phyloP scores from a whole-genome alignment of 345 rosid genomes.

The Excoecaria cochinchinensis region DNA sequence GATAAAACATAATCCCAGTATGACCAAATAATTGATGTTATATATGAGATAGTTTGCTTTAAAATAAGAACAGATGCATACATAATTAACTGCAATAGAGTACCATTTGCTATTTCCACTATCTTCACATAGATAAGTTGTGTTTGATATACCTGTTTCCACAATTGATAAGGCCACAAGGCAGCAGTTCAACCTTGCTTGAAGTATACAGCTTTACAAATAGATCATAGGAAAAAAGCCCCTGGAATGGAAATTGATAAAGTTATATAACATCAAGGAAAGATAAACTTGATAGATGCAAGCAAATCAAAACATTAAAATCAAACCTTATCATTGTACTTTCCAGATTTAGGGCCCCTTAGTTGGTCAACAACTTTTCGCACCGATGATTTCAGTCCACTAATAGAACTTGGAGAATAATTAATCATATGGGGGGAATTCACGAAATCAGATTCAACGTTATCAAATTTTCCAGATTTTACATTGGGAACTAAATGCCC shows the following conservation, averaged over 20 bases:
- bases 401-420: constrained; percentile 40
- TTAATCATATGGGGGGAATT: constrained; percentile 25
- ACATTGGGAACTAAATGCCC: constrained; percentile 34
- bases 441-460: constrained; percentile 33
- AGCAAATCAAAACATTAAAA: constrained; percentile 15
- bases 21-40: neutral
- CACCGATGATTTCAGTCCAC: constrained; percentile 59
- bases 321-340: constrained; percentile 62
- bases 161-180: constrained; percentile 84
- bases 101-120: constrained; percentile 13
- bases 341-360: constrained; percentile 57
- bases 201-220: constrained; percentile 74
- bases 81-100: neutral
- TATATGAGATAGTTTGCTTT: neutral
- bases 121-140: neutral
- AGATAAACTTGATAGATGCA: neutral
- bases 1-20: neutral
- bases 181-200: constrained; percentile 67
- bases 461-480: constrained; percentile 37
- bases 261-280: neutral
- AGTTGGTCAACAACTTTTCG: constrained; percentile 65
- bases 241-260: constrained; percentile 47
- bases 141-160: constrained; percentile 71
- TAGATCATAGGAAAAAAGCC: constrained; percentile 68
- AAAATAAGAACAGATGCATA: neutral